Conservation (phyloP, 1,139 yeast genomes). For the Maudiozyma humilis region DNA sequence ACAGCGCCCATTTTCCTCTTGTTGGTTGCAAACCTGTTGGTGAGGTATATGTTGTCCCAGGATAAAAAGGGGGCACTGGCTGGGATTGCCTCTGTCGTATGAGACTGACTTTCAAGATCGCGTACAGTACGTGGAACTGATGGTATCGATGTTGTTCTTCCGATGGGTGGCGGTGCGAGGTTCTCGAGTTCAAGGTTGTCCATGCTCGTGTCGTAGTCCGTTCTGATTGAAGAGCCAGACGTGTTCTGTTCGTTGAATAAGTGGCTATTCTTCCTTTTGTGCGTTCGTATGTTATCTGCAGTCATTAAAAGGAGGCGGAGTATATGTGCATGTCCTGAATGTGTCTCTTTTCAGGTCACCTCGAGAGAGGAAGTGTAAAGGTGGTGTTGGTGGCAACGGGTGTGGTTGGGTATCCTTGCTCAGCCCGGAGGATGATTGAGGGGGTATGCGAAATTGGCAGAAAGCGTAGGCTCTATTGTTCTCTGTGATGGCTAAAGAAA, state of each 20-base stretch:
- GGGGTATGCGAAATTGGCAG: no score
- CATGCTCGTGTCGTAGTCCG: conserved; percentile 9
- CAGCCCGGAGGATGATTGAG: no score
- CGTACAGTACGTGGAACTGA: neutral
- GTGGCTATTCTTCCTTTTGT: conserved; percentile 19
- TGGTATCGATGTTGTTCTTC: conserved; percentile 4
- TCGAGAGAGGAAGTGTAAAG: no score
- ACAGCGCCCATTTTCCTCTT: conserved; percentile 2
- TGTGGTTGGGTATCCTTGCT: no score
- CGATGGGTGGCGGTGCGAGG: conserved; percentile 6
- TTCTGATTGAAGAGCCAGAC: conserved; percentile 13
- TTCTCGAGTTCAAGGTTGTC: conserved; percentile 8
- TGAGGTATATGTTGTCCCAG: conserved; percentile 9
- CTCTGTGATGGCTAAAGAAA: no score
- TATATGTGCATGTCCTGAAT: no score
- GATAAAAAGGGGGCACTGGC: no score
- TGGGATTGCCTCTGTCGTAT: neutral
- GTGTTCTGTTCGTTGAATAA: conserved; percentile 15
- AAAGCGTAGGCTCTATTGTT: no score
- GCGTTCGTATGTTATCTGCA: conserved; percentile 6
- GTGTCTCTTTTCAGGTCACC: no score
- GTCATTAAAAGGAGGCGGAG: no score
- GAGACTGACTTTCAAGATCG: conserved; percentile 7
- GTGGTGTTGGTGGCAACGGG: no score
- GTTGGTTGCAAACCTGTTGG: conserved; percentile 8